Base-by-base conservation (phyloP, 2,329 filamentous ascomycete species). In the Zymoseptoria pseudotritici region DNA sequence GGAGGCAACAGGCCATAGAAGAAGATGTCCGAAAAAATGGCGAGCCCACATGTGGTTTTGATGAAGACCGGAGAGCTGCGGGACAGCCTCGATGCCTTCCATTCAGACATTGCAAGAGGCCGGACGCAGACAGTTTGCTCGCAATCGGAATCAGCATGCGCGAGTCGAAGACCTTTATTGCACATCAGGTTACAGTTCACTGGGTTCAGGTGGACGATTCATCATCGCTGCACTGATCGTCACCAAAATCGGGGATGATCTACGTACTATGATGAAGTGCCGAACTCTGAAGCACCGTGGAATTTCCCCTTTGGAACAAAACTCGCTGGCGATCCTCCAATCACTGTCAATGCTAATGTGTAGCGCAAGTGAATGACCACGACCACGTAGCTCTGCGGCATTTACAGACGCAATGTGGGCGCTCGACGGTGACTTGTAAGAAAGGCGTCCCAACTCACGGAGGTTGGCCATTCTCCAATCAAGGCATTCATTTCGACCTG, bases 31-130 rank as follows among this genome's bases (percentile, higher is more conserved):
- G 53, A 36, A 11, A 54, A 54, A 17, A 51, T 51, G 50, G 50
- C 50, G 50, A 71, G n/a, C 70, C 73, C 24, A 75, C 50, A 51
- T 51, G 21, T 51, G 50, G 50, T 5, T 19, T 51, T 51, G 21
- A 51, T 19, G 50, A 51, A 51, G 19, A 20, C 6, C 19, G 50
- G 50, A 51, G 50, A 51, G 50, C 50, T 51, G 50, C 50, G 50
- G 9, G 17, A 51, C 50, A 51, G 50, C 50, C 19, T 51, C 21
- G 50, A n/a, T 51, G 50, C 50, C 21, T 51, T 51, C 17, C 50
- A 20, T 4, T 20, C 50, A 5, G 19, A 20, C 50, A 51, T 51
- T 51, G 50, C n/a, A n/a, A 51, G 50, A 19, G 11, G 19, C 6
- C 19, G 19, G 3, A 22, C 6, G 21, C 50, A 51, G 50, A 51